Base-by-base conservation (phyloP, 2,329 filamentous ascomycete genomes). In the Sporothrix sp. region DNA sequence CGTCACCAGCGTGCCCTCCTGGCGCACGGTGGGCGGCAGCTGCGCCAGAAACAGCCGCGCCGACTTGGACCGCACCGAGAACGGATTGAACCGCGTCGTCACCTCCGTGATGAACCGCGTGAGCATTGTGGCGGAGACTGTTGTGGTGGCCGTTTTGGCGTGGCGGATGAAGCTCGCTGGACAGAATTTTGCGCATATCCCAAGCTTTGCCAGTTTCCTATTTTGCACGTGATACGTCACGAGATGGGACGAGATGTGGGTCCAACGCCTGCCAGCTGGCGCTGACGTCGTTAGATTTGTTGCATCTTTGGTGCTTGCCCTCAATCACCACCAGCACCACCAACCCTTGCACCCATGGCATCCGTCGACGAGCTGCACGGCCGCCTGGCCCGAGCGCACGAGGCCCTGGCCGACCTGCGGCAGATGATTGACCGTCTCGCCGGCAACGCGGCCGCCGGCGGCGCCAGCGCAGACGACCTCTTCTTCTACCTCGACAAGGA, bases 81-180 rank as follows among this genome's bases (percentile, higher is more conserved):
- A 97, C 35, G 93, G 91, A 70, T 95, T 95, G 81, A 97, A 96
- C 65, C 81, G 81, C 58, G 88, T 84, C 61, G 78, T 81, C 61
- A 97, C 82, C 65, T 88, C 81, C 66, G 89, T 91, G 66, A 94
- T 79, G 72, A 87, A 93, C 65, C 83, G 82, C 53, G 86, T 91
- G 55, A 93, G 87, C 87, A 93, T 93, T 47, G 66, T 73, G 63
- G 27, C 6, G 30, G 11, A 18, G 6, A 4, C 11, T 38, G 28
- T 39, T 23, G 18, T 38, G 11, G 33, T 28, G 35, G 4, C n/a
- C n/a, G 18, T 32, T n/a, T n/a, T n/a, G n/a, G n/a, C n/a, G n/a
- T n/a, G n/a, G n/a, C n/a, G n/a, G n/a, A n/a, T n/a, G n/a, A n/a
- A n/a, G n/a, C n/a, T n/a, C n/a, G 39, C 8, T 23, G 28, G 9